phyloP scores from a whole-genome alignment of 2,329 filamentous ascomycete species.

The Trichophyton schoenleinii region DNA sequence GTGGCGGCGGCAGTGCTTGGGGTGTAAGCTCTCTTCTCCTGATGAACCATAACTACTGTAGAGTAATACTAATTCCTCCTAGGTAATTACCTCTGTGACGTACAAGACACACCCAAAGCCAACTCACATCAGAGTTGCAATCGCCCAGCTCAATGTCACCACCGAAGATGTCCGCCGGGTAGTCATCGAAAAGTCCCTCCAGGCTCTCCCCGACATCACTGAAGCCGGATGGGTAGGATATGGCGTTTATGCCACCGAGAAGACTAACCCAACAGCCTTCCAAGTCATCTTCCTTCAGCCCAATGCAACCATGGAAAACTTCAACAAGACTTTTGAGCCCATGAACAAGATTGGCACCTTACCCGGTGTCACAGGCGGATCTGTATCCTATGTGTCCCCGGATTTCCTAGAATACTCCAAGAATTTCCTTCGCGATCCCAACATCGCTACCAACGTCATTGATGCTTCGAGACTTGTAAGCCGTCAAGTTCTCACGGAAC shows the following conservation, averaged over 20 bases:
- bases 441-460: conserved; percentile 23
- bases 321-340: conserved; percentile 11
- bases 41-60: not conserved
- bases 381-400: conserved; percentile 17
- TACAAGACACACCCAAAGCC: conserved; percentile 19
- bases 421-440: conserved; percentile 20
- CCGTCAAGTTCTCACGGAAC: conserved; percentile 16
- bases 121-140: conserved; percentile 19
- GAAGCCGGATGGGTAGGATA: conserved; percentile 23
- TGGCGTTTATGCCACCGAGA: conserved; percentile 11
- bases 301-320: conserved; percentile 19
- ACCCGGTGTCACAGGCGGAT: conserved; percentile 13
- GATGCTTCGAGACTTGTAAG: conserved; percentile 21
- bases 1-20: conserved; percentile 19
- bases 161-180: conserved; percentile 13
- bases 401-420: conserved; percentile 20
- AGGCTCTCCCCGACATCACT: conserved; percentile 17
- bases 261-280: conserved; percentile 11
- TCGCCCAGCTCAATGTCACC: conserved; percentile 20
- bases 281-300: conserved; percentile 23
- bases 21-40: conserved; percentile 14
- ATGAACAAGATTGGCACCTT: conserved; percentile 16
- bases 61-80: not conserved
- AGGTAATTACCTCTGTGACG: conserved; percentile 17
- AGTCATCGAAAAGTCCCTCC: conserved; percentile 15